Evolutionary conservation across 2,329 filamentous ascomycete genomes (phyloP).

Genomic region (Shiraia sp.): DNA sequence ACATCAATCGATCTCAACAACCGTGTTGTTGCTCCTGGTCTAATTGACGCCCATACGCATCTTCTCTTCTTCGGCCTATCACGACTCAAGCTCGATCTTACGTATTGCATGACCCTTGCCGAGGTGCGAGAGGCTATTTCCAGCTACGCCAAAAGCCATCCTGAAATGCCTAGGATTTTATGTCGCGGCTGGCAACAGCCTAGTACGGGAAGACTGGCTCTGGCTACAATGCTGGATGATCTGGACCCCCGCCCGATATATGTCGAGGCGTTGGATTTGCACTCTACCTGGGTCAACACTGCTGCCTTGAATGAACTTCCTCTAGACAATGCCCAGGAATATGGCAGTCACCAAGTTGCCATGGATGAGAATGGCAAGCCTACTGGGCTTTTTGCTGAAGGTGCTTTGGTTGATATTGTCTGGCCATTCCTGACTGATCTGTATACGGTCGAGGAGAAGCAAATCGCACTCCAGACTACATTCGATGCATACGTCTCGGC

Average conservation of each 20-base stretch:
- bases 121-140: constrained; percentile 52
- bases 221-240: constrained; percentile 53
- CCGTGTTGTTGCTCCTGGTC: constrained; percentile 52
- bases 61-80: constrained; percentile 56
- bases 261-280: constrained; percentile 58
- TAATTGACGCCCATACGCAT: constrained; percentile 60
- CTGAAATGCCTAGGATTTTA: constrained; percentile 49
- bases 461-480: constrained; percentile 49
- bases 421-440: constrained; percentile 55
- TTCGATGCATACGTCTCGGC: constrained; percentile 50
- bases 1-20: constrained; percentile 34
- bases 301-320: constrained; percentile 53
- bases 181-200: constrained; percentile 50
- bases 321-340: constrained; percentile 39
- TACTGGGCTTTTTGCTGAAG: constrained; percentile 14
- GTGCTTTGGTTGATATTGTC: constrained; percentile 29
- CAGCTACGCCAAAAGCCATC: constrained; percentile 48
- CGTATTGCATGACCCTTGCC: constrained; percentile 48
- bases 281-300: constrained; percentile 57
- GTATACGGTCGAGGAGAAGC: constrained; percentile 51
- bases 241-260: constrained; percentile 55
- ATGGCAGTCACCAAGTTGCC: constrained; percentile 9
- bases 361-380: constrained; percentile 8
- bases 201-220: constrained; percentile 55
- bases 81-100: constrained; percentile 52